Evolutionary conservation across 495 filamentous ascomycete genomes (phyloP), one percentile per base, ranked within the genome.

Genomic region (Hypoxylon lienhwacheense): DNA sequence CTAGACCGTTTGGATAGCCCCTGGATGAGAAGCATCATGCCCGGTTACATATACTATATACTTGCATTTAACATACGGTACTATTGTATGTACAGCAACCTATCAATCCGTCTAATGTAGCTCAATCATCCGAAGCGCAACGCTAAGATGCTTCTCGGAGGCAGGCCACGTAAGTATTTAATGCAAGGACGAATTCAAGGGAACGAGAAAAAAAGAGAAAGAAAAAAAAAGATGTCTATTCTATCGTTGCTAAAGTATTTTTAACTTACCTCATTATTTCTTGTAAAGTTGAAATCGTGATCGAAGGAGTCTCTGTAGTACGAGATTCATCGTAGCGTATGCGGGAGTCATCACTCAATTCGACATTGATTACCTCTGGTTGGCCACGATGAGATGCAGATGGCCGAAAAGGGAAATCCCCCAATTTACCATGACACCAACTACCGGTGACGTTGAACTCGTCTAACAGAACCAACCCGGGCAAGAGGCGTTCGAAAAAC

Each of bases 331-430:
- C 36, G 34, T 53, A 29, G 39, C 31, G 47, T 46, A 35, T 39
- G 43, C 44, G 39, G 44, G 45, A 41, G 35, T 61, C 52, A 52
- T 56, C 52, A 51, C 58, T 52, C 52, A 53, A 48, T 55, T 47
- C 20, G 11, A 39, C 31, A 49, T 46, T 62, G 52, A 49, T 50
- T 53, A 51, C 55, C 48, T 61, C 62, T 61, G 53, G 65, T 67
- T 67, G 65, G 65, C 37, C 55, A 41, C 49, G 40, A 59, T 7
- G 40, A 57, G 50, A 50, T 67, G 65, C 65, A 67, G 15, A 59
- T 53, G 55, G 59, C 65, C 62, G 36, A 55, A 65, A 67, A 49
- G 43, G 65, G 65, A 60, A 67, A 49, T 51, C 47, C 7, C 22
- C 49, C 44, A 54, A 56, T 50, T 59, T 48, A 54, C 45, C 50